Base-by-base conservation (phyloP, 768 basidiomycete genomes). In the Boletus speciosus region DNA sequence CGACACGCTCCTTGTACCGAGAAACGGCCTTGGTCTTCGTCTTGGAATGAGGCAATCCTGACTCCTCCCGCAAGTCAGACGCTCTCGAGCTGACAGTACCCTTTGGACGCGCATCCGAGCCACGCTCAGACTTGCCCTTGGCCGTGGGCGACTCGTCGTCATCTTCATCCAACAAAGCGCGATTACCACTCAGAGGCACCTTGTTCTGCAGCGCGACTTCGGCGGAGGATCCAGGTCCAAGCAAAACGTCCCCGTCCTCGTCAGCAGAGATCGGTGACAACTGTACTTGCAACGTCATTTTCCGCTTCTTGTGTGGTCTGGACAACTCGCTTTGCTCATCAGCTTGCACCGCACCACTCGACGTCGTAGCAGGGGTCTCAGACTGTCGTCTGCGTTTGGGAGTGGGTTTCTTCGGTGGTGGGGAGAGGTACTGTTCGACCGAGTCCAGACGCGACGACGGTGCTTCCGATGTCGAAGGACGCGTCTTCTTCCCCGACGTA, bases 231-330 rank as follows among this genome's bases (percentile, higher is more conserved):
- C 3, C 19, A 2, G 23, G 9, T 10, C 37, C 21, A n/a, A 8
- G 23, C 25, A 41, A 15, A 0, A 6, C 32, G 1, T 48, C 55
- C 6, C 8, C 54, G 3, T 61, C 58, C 9, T 58, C 58, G 10
- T 58, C 53, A 14, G 60, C 52, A 5, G 63, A 54, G 3, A 65
- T 19, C 0, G 57, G 47, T 0, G 62, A 53, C 0, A 70, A 21
- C 14, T 44, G 23, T 5, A 21, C 34, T 6, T 64, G 57, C 23
- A 58, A 31, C 2, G 11, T n/a, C 37, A 32, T 41, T 32, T 38
- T 69, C 9, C 43, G 64, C 50, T 56, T 69, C 56, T 69, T 69
- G 37, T 6, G 43, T 6, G 62, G 66, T 16, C 62, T 45, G 0
- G 52, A 27, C 21, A 32, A 23, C 14, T 57, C 58, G 19, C 1